These are phyloP conservation scores for Aureobasidium sp. DNA, from an alignment of 2,329 filamentous ascomycete species.

Conservation along the genomic window DNA sequence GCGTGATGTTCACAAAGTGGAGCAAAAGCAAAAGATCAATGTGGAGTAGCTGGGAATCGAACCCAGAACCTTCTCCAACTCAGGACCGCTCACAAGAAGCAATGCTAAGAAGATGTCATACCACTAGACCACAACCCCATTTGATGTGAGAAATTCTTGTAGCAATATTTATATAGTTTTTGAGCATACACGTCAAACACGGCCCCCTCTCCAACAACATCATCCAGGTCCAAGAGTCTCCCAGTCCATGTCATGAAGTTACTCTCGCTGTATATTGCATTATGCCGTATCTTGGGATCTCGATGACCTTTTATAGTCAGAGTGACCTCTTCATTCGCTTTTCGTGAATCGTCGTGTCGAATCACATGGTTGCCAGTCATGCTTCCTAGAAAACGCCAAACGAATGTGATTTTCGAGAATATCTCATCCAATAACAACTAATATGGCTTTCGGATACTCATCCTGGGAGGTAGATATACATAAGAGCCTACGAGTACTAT, in stretches of 20 bases:
- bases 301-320: no score
- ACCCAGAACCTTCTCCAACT: constrained; percentile 8
- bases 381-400: background rate
- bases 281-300: no score
- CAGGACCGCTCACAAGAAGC: background rate
- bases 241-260: no score
- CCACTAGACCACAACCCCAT: constrained; percentile 9
- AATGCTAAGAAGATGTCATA: constrained; percentile 10
- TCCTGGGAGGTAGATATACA: background rate
- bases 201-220: no score
- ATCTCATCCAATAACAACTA: background rate
- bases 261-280: no score
- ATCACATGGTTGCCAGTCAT: no score
- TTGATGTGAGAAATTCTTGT: background rate
- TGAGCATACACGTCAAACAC: no score
- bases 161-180: no score
- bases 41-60: constrained; percentile 8
- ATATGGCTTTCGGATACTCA: background rate
- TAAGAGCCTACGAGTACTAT: no score
- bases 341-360: background rate
- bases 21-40: background rate
- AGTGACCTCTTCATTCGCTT: background rate
- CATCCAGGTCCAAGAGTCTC: no score
- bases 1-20: no score
- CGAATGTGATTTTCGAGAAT: background rate